Evolutionary conservation across 148 eudicot species (phyloP).

Genomic region (Rhododendron vialii): DNA sequence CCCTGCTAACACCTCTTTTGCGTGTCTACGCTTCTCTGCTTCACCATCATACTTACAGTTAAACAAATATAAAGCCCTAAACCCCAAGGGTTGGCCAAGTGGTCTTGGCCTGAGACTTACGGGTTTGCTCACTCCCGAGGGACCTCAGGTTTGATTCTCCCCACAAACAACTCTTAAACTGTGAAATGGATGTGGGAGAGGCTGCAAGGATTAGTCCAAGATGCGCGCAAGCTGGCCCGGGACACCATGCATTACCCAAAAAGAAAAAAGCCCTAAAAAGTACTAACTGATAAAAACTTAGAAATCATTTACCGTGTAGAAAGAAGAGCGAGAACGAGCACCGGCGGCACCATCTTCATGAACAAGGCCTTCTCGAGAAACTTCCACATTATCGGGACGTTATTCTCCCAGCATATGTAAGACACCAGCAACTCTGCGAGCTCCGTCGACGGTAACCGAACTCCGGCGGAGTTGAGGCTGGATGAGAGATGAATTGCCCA

Average conservation of each 20-base stretch:
- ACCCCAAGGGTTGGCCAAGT: not conserved
- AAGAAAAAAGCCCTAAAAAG: not conserved
- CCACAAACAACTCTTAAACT: not conserved
- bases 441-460: constrained; percentile 45
- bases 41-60: not conserved
- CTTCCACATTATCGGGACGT: constrained; percentile 63
- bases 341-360: constrained; percentile 42
- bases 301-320: constrained; percentile 31
- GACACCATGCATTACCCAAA: too few species aligned
- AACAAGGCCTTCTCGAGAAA: constrained; percentile 59
- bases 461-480: constrained; percentile 46
- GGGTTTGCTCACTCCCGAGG: too few species aligned
- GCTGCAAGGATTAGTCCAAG: too few species aligned
- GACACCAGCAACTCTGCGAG: constrained; percentile 47
- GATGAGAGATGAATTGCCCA: constrained; percentile 69
- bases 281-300: not conserved
- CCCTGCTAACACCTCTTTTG: not conserved
- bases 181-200: too few species aligned
- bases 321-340: constrained; percentile 53
- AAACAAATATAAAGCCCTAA: not conserved
- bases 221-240: too few species aligned
- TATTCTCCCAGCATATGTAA: constrained; percentile 49
- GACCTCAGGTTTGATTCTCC: too few species aligned
- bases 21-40: not conserved
- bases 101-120: not conserved